A percentile compares a stretch with the other conserved stretches of the same genome.
Evolutionary conservation across 2,329 filamentous ascomycete genomes (phyloP).

Genomic region (Penicillium sp.): DNA sequence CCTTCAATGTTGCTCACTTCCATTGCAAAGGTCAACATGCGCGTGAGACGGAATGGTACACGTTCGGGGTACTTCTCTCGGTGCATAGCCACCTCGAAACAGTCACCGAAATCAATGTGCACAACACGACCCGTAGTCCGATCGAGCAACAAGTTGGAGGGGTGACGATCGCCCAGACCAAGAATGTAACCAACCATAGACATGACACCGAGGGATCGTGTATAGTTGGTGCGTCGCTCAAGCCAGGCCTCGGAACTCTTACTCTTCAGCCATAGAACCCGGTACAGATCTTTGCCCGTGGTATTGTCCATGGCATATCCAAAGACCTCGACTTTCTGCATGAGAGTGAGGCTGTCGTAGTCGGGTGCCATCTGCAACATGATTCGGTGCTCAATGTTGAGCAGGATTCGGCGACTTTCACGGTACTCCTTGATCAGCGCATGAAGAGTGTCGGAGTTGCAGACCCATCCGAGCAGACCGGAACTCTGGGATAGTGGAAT

Average conservation of each 20-base stretch:
- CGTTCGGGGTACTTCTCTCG: conserved; percentile 98
- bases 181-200: conserved; percentile 99
- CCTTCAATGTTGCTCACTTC: conserved; percentile 99
- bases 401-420: conserved; percentile 91
- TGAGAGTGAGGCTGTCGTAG: conserved; percentile 95
- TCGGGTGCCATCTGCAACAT: conserved; percentile 99
- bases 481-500: conserved; percentile 96
- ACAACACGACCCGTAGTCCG: conserved; percentile 94
- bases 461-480: conserved; percentile 92
- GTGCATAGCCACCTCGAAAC: conserved; percentile 99
- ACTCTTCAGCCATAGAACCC: conserved; percentile 97
- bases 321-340: conserved; percentile 99
- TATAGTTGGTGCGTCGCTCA: conserved; percentile 97
- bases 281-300: conserved; percentile 95
- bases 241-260: conserved; percentile 98
- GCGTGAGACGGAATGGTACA: conserved; percentile 93
- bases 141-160: conserved; percentile 96
- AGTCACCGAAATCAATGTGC: conserved; percentile 99
- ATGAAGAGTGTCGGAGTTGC: conserved; percentile 95
- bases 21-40: conserved; percentile 99
- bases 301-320: conserved; percentile 99
- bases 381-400: conserved; percentile 98
- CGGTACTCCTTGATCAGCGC: conserved; percentile 96
- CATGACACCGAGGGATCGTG: conserved; percentile 95
- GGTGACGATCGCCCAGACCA: conserved; percentile 92